Evolutionary conservation across 2,329 filamentous ascomycete species (phyloP).

Genomic region (Myriosclerotinia duriaeana): DNA sequence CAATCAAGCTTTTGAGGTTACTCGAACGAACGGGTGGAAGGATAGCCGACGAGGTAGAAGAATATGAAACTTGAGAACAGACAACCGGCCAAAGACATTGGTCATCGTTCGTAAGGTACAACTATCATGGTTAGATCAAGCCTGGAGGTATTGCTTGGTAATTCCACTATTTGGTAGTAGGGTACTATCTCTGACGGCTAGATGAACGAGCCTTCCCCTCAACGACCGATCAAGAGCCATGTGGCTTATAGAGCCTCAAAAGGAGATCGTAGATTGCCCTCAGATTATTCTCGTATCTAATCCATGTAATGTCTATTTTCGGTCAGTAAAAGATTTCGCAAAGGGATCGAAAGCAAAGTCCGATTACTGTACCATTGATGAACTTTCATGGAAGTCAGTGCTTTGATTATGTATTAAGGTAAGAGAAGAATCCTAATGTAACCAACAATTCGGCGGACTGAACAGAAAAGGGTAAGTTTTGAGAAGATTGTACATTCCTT

Average conservation of each 20-base stretch:
- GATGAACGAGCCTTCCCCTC: conserved; percentile 1
- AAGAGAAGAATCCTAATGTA: conserved; percentile 10
- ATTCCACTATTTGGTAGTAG: not conserved
- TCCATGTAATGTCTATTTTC: not conserved
- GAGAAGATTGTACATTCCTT: conserved; percentile 14
- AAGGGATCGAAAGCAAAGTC: not conserved
- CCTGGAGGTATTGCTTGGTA: not conserved
- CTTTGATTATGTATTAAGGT: not conserved
- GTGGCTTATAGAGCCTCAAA: not conserved
- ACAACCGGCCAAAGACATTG: conserved; percentile 3
- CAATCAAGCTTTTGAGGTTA: not conserved
- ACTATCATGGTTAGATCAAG: conserved; percentile 11
- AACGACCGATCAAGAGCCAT: not conserved
- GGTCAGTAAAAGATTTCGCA: not conserved
- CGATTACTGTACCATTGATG: not conserved
- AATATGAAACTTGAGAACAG: conserved; percentile 21
- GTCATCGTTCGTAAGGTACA: conserved; percentile 6
- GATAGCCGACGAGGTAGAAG: not conserved
- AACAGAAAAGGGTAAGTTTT: conserved; percentile 9
- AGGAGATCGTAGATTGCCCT: not conserved
- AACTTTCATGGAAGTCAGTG: not conserved
- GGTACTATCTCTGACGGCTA: not conserved
- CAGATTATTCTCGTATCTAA: conserved; percentile 6
- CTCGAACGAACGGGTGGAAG: conserved; percentile 4
- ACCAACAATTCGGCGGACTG: not conserved